Base-by-base conservation (phyloP, 2,329 filamentous ascomycete species). In the Penicillium sp. region DNA sequence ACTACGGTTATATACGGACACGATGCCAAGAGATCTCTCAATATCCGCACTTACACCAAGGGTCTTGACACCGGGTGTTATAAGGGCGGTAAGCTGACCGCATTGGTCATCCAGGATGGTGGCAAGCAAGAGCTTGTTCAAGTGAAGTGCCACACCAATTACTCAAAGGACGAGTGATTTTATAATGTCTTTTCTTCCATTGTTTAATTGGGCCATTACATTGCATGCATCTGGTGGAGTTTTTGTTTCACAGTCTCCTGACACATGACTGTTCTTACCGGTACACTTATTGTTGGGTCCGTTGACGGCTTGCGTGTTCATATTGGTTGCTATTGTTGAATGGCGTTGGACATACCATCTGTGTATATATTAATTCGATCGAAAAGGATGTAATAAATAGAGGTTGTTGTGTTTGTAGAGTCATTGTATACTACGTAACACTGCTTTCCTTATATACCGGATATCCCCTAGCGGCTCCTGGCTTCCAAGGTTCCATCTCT, bases 41-140 rank as follows among this genome's bases (percentile, higher is more conserved):
- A 84, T 67, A 74, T 89, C 19, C 74, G 84, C 49, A 80, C 83
- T 48, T 96, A 90, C 73, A 90, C 88, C 4, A 90, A 92, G 68
- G 95, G 95, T 0, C 79, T 98, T 47, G 95, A 98, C 73, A 90
- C 89, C 0, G 88, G 87, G 0, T 98, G 95, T 71, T 86, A 91
- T 3, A 84, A 84, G 60, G 93, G 92, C 11, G 87, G 86, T 1
- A 80, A 85, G 60, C 78, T 99, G 62, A 91, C 89, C 1, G 93
- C 90, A 1, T 74, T 96, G 57, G 80, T 97, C 2, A 84, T 97
- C 35, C 84, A 89, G 64, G 84, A 81, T 3, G 77, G 78, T 41
- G 72, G 80, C 60, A 70, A 75, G 43, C 72, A 75, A 51, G 67
- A 70, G 16, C 61, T 77, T 37, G 70, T 77, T 5, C 76, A 79